Evolutionary conservation across 139 green algal genomes (phyloP), one percentile per base, ranked within the genome.

Genomic region (Chlorella sp.): DNA sequence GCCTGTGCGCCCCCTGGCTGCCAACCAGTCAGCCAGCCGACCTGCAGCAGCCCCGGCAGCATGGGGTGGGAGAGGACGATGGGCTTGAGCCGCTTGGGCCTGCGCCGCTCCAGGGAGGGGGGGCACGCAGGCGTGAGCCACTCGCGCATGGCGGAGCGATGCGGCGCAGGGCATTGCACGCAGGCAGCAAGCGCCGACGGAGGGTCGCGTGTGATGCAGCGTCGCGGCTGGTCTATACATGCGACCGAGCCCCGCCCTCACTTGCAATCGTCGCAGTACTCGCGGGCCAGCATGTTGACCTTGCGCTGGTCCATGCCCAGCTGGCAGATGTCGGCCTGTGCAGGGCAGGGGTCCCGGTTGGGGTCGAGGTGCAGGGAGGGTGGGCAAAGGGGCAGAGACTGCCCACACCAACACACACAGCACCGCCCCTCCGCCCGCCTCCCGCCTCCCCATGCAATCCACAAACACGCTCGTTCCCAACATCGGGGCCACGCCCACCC

Each of bases 251-350:
- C n/a, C n/a, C n/a, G n/a, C n/a, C n/a, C n/a, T n/a, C n/a, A n/a
- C n/a, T 83, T 83, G 67, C 72, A 82, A 66, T 94, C 89, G 61
- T 98, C 92, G 81, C 92, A 97, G 87, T 98, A 99, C 82, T 98
- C 96, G 3, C 95, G 86, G 0, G 95, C 95, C 23, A 99, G 83
- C 88, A 98, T 91, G 86, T 98, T 99, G 71, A 99, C 82, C 87
- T 99, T 99, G 67, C 96, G 87, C 85, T 99, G 96, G 81, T 99
- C 96, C 90, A 99, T 93, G 67, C 96, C 96, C 71, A 99, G 90
- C 87, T 99, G 96, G 89, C 96, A 99, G 85, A 99, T 99, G 90
- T 99, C 96, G 17, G 95, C 96, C 85, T 94, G 88, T 43, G 31
- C 11, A 21, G 29, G 33, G 41, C 33, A 73, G 3, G 46, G 31